phyloP scores from a whole-genome alignment of 306 rosid genomes.

The Glycyrrhiza uralensis region DNA sequence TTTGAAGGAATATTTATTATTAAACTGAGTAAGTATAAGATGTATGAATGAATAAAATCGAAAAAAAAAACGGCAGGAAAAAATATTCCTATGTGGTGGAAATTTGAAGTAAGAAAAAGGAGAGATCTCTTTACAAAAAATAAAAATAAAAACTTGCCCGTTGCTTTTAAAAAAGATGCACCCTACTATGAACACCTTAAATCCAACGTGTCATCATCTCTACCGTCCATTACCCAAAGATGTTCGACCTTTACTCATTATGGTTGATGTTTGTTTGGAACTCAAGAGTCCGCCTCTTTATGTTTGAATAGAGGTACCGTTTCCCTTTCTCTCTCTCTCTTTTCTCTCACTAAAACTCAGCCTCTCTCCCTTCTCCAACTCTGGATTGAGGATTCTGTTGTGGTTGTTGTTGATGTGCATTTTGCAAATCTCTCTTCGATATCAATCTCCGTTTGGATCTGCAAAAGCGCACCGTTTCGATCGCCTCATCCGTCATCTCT shows the following conservation, averaged over 20 bases:
- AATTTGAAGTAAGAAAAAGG: not conserved
- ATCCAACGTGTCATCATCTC: constrained; percentile 24
- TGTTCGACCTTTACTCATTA: constrained; percentile 45
- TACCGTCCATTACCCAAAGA: constrained; percentile 23
- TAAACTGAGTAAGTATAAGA: too few species aligned
- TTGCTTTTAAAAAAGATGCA: constrained; percentile 28
- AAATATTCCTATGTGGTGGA: not conserved
- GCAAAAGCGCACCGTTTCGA: constrained; percentile 31
- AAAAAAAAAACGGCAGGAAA: not conserved
- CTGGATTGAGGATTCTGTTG: too few species aligned
- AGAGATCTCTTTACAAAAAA: not conserved
- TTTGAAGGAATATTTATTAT: too few species aligned
- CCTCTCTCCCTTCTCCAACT: not conserved
- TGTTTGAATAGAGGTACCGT: constrained; percentile 75
- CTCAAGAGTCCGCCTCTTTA: constrained; percentile 59
- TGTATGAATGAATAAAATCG: not conserved
- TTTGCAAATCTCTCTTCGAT: constrained; percentile 30
- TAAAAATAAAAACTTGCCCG: constrained; percentile 4
- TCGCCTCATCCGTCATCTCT: not conserved
- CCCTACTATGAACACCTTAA: not conserved
- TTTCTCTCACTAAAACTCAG: not conserved
- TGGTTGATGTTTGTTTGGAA: too few species aligned
- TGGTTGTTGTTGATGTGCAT: not conserved
- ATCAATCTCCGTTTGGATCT: constrained; percentile 36
- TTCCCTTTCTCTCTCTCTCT: constrained; percentile 20